Base-by-base conservation (phyloP, 176 grass and related monocot species). In the Elymus sibiricus region DNA sequence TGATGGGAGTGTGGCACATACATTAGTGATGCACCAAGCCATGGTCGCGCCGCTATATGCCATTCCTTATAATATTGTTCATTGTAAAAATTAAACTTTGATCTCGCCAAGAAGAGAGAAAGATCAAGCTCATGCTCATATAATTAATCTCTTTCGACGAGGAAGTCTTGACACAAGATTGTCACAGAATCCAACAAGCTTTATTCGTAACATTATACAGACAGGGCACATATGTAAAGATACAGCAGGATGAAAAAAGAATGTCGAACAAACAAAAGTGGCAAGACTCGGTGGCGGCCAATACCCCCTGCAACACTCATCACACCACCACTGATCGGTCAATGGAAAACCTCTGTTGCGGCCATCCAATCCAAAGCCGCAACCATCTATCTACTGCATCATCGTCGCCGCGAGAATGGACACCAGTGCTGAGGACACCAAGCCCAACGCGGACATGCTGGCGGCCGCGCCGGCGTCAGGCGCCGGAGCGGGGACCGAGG, bases 321-420 rank as follows among this genome's bases (percentile, higher is more conserved):
- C 9, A 11, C 32, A 43, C 32, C 40, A 40, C 51, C 37, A 10
- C 84, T 17, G 4, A 68, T 22, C 37, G 71, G 64, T 49, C 46
- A 42, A 22, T 7, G 8, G 42, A 44, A 22, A 22, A 43, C 5
- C 49, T 83, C 40, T n/a, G 12, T 8, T 12, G 38, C 24, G 11
- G 15, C 73, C 0, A 53, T 75, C 7, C 14, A 29, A 31, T 62
- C 77, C 21, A 17, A 10, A 79, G 8, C 56, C 4, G 24, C 77
- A 4, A 1, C 55, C 25, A 42, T 42, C 40, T 9, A 22, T 12
- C 82, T 89, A 89, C 24, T 84, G 82, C 82, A 76, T 60, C 6
- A 89, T 37, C 10, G 70, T 2, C 3, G 88, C 69, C 0, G 47
- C 77, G 46, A 89, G 70, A 22, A 89, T 46, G 7, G 83, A 75